Evolutionary conservation across 2,329 filamentous ascomycete species (phyloP), one percentile per base, ranked within the genome.

Genomic region (Colletotrichum neosansevieriae): DNA sequence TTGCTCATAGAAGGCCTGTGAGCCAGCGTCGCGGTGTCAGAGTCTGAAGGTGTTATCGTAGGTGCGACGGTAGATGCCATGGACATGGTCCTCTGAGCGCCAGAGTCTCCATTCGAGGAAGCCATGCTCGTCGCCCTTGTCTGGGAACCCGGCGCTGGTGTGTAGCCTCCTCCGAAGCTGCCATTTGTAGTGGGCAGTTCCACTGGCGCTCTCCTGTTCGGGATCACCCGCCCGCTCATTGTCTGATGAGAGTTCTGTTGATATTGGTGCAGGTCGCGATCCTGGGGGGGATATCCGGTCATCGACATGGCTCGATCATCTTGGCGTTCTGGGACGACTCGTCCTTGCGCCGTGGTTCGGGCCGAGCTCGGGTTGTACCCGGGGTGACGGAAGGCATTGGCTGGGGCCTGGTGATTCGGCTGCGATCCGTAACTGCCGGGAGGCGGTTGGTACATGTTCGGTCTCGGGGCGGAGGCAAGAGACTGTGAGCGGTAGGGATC

Each of bases 251-350:
- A 84, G 36, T 67, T 71, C 15, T 70, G 69, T 15, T 70, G 69
- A 13, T 68, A 44, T 19, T 71, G 70, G 15, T 70, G 70, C 47
- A 61, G 38, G 74, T 92, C 92, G 69, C 88, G 86, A 73, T 97
- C 93, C 61, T 91, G 86, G 3, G 91, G 86, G 69, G 82, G 85
- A 19, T 78, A 92, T 10, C 92, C 93, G 5, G 92, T 96, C 91
- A 99, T 91, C 51, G 95, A 97, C 96, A 98, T 98, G 71, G 96
- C 91, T 66, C 96, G 89, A 79, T 98, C 95, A 74, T 97, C 93
- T 70, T 94, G 92, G 61, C 95, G 90, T 76, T 98, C 94, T 1
- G 96, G 96, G 9, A 99, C 94, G 40, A 96, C 85, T 69, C 96
- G 89, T 36, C 96, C 96, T 78, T 98, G 94, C 9, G 94, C 93